Evolutionary conservation across 495 filamentous ascomycete genomes (phyloP).

Genomic region (Aspergillus ellipticus): DNA sequence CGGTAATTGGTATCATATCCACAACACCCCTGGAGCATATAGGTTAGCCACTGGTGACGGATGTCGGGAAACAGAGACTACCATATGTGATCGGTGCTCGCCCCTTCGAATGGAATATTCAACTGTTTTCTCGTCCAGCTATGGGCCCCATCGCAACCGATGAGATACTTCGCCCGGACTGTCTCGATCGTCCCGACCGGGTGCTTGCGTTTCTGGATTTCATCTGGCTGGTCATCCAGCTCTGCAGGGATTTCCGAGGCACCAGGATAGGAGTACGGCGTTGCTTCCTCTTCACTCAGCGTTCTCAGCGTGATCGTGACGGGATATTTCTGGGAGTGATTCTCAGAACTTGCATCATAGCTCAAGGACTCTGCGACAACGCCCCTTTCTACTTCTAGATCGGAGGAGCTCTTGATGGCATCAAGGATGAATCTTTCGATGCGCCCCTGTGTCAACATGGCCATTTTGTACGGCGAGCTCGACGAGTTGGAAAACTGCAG

Average conservation of each 20-base stretch:
- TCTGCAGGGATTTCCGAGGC: conserved; percentile 46
- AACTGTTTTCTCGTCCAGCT: conserved; percentile 59
- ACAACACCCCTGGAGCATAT: conserved; percentile 44
- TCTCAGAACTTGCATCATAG: conserved; percentile 38
- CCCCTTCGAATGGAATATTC: conserved; percentile 52
- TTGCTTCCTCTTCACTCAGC: conserved; percentile 43
- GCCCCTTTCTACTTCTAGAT: conserved; percentile 49
- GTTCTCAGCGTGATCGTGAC: conserved; percentile 47
- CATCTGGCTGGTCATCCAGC: conserved; percentile 57
- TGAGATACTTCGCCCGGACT: conserved; percentile 59
- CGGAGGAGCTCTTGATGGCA: conserved; percentile 37
- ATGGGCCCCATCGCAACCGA: conserved; percentile 66
- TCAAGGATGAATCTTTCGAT: conserved; percentile 57
- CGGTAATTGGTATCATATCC: conserved; percentile 61
- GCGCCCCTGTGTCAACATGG: conserved; percentile 52
- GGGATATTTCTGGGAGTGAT: conserved; percentile 49
- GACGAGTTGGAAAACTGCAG: conserved; percentile 40
- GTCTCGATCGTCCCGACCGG: conserved; percentile 33
- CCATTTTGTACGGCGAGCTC: conserved; percentile 51
- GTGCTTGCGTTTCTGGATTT: conserved; percentile 32
- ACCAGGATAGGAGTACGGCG: conserved; percentile 8
- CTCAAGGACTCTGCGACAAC: conserved; percentile 44
- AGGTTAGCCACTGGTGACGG: not conserved
- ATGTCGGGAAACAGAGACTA: not conserved
- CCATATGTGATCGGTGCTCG: conserved; percentile 60